Evolutionary conservation across 2,329 filamentous ascomycete species (phyloP).

Genomic region (Colletotrichum godetiae): DNA sequence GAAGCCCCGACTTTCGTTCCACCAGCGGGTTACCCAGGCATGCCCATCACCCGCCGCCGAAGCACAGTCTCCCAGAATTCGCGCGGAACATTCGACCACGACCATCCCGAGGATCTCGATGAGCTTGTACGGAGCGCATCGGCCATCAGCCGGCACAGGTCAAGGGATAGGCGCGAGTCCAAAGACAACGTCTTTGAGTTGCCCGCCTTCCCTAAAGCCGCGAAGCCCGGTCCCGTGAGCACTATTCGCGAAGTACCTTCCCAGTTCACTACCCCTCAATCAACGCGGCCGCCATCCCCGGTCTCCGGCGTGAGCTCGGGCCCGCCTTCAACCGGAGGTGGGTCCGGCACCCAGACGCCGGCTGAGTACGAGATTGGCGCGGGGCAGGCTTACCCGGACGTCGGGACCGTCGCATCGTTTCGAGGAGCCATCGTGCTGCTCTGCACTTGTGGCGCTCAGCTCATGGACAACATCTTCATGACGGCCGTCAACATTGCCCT

Average conservation of each 20-base stretch:
- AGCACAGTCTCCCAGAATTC: slow-evolving; percentile 28
- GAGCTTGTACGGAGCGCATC: slow-evolving; percentile 20
- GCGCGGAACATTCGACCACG: slow-evolving; percentile 13
- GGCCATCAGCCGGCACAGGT: slow-evolving; percentile 12
- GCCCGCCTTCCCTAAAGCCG: slow-evolving; percentile 17
- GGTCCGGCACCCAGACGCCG: not conserved
- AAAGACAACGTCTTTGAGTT: slow-evolving; percentile 25
- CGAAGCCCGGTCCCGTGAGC: slow-evolving; percentile 24
- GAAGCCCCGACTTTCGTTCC: slow-evolving; percentile 24
- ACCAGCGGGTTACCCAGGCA: slow-evolving; percentile 12
- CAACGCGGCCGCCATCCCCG: slow-evolving; percentile 23
- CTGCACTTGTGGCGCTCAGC: slow-evolving; percentile 25
- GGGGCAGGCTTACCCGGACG: slow-evolving; percentile 24
- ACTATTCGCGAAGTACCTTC: slow-evolving; percentile 28
- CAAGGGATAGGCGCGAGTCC: slow-evolving; percentile 22
- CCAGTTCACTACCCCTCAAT: slow-evolving; percentile 23
- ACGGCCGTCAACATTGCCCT: slow-evolving; percentile 25
- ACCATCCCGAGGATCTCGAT: slow-evolving; percentile 14
- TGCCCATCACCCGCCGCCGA: slow-evolving; percentile 13
- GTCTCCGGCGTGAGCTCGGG: slow-evolving; percentile 9
- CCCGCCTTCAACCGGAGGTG: slow-evolving; percentile 1
- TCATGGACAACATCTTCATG: slow-evolving; percentile 27
- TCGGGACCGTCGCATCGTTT: slow-evolving; percentile 24
- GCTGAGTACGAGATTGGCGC: slow-evolving; percentile 14
- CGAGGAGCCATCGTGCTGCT: slow-evolving; percentile 15